Evolutionary conservation across 2,329 filamentous ascomycete genomes (phyloP).

Genomic region (Ophiostoma himal-ulmi): DNA sequence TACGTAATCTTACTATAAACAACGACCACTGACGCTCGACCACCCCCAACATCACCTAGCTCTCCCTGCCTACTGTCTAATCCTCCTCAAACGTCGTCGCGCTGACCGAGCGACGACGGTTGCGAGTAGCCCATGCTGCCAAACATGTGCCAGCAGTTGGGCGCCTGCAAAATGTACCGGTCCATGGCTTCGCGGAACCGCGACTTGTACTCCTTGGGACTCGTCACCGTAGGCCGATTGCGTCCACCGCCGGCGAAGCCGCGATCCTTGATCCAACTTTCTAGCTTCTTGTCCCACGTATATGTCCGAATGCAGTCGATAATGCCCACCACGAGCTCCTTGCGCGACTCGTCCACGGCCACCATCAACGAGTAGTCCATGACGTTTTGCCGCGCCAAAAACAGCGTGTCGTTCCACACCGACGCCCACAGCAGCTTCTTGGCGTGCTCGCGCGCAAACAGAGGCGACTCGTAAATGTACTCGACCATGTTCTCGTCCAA

Average conservation of each 20-base stretch:
- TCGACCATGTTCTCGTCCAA: constrained; percentile 99
- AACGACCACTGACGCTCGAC: too few species aligned
- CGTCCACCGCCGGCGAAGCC: constrained; percentile 71
- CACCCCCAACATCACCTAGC: too few species aligned
- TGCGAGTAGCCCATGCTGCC: constrained; percentile 30
- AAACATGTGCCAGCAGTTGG: constrained; percentile 72
- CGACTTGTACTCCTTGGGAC: constrained; percentile 94
- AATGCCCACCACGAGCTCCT: constrained; percentile 93
- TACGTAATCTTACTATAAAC: background rate
- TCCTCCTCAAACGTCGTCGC: constrained; percentile 25
- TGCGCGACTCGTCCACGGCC: constrained; percentile 82
- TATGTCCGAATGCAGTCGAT: constrained; percentile 98
- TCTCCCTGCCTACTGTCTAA: background rate
- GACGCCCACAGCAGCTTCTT: constrained; percentile 88
- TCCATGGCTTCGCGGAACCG: constrained; percentile 90
- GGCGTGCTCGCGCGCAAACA: constrained; percentile 92
- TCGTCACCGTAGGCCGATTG: constrained; percentile 89
- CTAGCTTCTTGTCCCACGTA: constrained; percentile 99
- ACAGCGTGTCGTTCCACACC: constrained; percentile 96
- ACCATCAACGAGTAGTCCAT: constrained; percentile 99
- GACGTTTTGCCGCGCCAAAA: constrained; percentile 88
- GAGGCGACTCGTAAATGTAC: constrained; percentile 93
- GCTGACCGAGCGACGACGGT: constrained; percentile 21
- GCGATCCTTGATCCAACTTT: constrained; percentile 98
- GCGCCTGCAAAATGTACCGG: constrained; percentile 64